Evolutionary conservation across 805 yeast species (phyloP).

Genomic region (Torulaspora quercuum): DNA sequence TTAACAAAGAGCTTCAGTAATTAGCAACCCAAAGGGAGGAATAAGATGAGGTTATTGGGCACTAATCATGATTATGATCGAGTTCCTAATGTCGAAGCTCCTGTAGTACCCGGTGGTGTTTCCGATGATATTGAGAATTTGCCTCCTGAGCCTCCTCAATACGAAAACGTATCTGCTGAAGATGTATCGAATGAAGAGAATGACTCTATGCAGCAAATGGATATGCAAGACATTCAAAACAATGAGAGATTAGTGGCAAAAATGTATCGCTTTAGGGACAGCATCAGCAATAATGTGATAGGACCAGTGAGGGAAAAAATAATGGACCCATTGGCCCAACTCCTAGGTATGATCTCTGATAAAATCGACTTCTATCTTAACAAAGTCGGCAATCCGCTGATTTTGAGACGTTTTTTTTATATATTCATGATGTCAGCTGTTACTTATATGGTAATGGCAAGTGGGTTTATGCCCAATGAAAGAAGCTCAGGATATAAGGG

Average conservation of each 20-base stretch:
- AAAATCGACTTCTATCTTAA: conserved; percentile 56
- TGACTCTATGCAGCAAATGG: conserved; percentile 25
- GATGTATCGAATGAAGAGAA: conserved; percentile 14
- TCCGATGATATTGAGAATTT: conserved; percentile 14
- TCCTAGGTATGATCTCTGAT: conserved; percentile 35
- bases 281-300: conserved; percentile 35
- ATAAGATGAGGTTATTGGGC: conserved; percentile 11
- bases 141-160: conserved; percentile 36
- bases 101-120: conserved; percentile 4
- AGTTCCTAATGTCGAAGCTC: conserved; percentile 18
- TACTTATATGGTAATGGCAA: conserved; percentile 54
- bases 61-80: conserved; percentile 15
- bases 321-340: conserved; percentile 47
- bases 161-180: conserved; percentile 14
- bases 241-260: conserved; percentile 11
- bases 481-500: conserved; percentile 44
- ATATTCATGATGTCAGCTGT: conserved; percentile 60
- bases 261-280: conserved; percentile 20
- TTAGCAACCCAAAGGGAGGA: too few relatives aligned
- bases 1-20: background rate
- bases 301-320: conserved; percentile 40
- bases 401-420: conserved; percentile 72
- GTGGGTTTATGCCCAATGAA: conserved; percentile 51
- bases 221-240: conserved; percentile 12
- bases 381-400: conserved; percentile 79